Percentiles rank a stretch among this genome's conserved stretches.
phyloP scores from a whole-genome alignment of 202 grass and related monocot species.

The Brachypodium distachyon region DNA sequence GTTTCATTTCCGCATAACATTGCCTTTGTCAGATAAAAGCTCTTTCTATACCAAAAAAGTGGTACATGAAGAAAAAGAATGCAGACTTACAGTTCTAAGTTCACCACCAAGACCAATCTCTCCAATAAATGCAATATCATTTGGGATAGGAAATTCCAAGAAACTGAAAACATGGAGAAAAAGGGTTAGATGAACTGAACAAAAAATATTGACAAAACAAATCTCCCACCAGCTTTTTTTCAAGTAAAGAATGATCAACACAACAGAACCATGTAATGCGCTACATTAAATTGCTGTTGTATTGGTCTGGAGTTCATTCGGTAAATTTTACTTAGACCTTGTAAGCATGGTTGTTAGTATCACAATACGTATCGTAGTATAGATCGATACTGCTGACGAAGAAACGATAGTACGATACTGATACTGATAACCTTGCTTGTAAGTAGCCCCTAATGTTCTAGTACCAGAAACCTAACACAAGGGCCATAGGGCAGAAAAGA shows the following conservation, averaged over 20 bases:
- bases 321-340: background rate
- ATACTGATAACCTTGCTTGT: too few species aligned
- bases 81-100: slow-evolving; percentile 58
- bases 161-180: slow-evolving; percentile 54
- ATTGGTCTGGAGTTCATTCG: background rate
- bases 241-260: background rate
- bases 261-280: background rate
- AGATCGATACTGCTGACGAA: too few species aligned
- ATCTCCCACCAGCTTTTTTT: background rate
- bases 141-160: slow-evolving; percentile 84
- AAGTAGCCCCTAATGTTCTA: background rate
- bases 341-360: too few species aligned
- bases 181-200: background rate
- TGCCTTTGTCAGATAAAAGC: background rate
- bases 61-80: background rate
- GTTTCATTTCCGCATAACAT: background rate
- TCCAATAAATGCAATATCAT: slow-evolving; percentile 81
- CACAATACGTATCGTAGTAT: too few species aligned
- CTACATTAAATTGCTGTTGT: background rate
- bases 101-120: slow-evolving; percentile 75
- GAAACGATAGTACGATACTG: too few species aligned
- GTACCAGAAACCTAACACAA: background rate
- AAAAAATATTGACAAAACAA: background rate
- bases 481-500: background rate
- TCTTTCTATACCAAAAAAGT: background rate